Evolutionary conservation across 2,329 filamentous ascomycete species (phyloP).

Genomic region (Byssochlamys sp.): DNA sequence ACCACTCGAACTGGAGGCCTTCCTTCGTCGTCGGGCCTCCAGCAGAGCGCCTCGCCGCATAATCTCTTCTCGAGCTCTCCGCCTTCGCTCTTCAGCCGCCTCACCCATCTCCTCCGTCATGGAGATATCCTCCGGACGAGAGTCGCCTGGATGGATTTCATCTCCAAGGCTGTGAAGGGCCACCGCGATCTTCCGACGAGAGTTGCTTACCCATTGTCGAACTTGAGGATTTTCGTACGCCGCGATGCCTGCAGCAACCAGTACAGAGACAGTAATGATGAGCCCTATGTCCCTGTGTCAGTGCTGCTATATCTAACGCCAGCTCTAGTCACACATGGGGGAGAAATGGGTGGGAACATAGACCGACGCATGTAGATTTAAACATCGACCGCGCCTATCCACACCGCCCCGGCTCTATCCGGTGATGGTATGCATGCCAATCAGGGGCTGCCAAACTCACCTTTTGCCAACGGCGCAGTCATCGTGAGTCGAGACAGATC

Average conservation of each 20-base stretch:
- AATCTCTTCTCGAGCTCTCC: constrained; percentile 37
- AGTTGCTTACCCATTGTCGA: constrained; percentile 52
- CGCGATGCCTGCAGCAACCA: constrained; percentile 54
- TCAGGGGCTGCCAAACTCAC: constrained; percentile 19
- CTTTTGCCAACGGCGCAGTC: constrained; percentile 41
- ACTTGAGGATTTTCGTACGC: constrained; percentile 56
- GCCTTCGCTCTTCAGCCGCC: constrained; percentile 36
- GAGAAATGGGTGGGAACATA: not conserved
- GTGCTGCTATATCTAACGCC: constrained; percentile 1
- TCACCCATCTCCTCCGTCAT: constrained; percentile 38
- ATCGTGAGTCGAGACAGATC: constrained; percentile 18
- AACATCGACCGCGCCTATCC: constrained; percentile 8
- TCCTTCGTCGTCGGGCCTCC: constrained; percentile 26
- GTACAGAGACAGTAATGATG: constrained; percentile 52
- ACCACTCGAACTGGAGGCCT: constrained; percentile 11
- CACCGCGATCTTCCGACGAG: constrained; percentile 51
- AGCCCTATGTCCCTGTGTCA: constrained; percentile 39
- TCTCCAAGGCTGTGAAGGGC: constrained; percentile 52
- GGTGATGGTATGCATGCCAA: constrained; percentile 1
- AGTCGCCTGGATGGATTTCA: constrained; percentile 44
- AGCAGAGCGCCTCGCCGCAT: constrained; percentile 33
- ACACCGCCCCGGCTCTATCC: constrained; percentile 17
- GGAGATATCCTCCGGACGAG: constrained; percentile 34
- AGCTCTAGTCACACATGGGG: not conserved
- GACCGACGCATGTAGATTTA: constrained; percentile 14